Evolutionary conservation across 345 rosid genomes (phyloP).

Genomic region (Arabis alpina): DNA sequence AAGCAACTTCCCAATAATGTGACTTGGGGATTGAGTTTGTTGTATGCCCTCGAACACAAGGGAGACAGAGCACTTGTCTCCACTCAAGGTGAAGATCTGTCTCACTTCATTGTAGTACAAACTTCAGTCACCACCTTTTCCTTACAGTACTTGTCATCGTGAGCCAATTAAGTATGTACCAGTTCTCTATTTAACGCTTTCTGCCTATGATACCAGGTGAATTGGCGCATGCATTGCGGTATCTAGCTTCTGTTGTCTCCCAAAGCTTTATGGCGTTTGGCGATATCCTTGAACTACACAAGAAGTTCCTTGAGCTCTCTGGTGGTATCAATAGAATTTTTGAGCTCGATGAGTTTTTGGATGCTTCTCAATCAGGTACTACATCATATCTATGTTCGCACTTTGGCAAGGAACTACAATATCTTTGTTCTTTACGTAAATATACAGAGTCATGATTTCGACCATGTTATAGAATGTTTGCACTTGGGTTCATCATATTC

Average conservation of each 20-base stretch:
- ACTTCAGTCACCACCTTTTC: conserved; percentile 6
- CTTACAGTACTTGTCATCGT: background rate
- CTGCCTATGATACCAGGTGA: conserved; percentile 64
- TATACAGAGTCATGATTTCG: too few species aligned
- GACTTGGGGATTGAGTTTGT: conserved; percentile 96
- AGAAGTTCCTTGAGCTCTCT: conserved; percentile 90
- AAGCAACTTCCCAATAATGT: conserved; percentile 97
- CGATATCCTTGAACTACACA: conserved; percentile 90
- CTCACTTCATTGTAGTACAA: conserved; percentile 5
- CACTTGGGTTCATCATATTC: conserved; percentile 21
- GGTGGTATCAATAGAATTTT: conserved; percentile 88
- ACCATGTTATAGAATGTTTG: background rate
- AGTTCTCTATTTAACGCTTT: conserved; percentile 10
- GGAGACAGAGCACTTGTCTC: conserved; percentile 84
- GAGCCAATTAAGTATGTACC: conserved; percentile 19
- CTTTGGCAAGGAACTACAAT: background rate
- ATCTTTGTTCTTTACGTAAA: too few species aligned
- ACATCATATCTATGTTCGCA: conserved; percentile 11
- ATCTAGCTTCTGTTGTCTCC: conserved; percentile 96
- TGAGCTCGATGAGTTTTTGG: conserved; percentile 96
- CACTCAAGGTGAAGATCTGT: conserved; percentile 71
- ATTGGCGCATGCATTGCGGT: conserved; percentile 92
- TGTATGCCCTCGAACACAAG: conserved; percentile 90
- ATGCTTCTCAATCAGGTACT: conserved; percentile 81
- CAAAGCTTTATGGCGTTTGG: conserved; percentile 99